phyloP scores from a whole-genome alignment of 1,284 basidiomycete species.

The Garcileccinum viscosum region DNA sequence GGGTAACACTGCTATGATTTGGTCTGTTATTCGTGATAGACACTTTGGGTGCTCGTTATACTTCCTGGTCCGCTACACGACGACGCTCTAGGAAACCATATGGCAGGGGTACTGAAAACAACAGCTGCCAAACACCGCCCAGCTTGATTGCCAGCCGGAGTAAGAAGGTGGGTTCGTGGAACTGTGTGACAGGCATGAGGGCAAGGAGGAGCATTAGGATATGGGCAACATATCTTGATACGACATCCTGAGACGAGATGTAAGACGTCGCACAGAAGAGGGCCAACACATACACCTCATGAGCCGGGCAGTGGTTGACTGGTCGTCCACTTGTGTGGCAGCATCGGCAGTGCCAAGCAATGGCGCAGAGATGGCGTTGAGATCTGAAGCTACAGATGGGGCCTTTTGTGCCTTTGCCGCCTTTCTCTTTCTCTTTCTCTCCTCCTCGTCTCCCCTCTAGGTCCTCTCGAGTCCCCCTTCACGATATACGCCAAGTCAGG shows the following conservation, averaged over 20 bases:
- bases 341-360: conserved; percentile 34
- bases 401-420: conserved; percentile 50
- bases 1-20: conserved; percentile 47
- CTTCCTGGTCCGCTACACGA: not conserved
- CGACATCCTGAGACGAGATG: conserved; percentile 84
- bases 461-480: conserved; percentile 76
- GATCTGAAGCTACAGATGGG: conserved; percentile 9
- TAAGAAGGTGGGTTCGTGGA: conserved; percentile 75
- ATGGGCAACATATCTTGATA: conserved; percentile 81
- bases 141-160: conserved; percentile 80
- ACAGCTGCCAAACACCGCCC: conserved; percentile 85
- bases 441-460: too few relatives aligned
- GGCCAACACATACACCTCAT: conserved; percentile 51
- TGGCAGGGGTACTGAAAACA: conserved; percentile 70
- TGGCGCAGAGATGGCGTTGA: conserved; percentile 39
- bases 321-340: conserved; percentile 4
- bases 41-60: conserved; percentile 24
- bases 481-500: conserved; percentile 80
- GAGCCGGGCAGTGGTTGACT: conserved; percentile 9
- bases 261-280: conserved; percentile 78
- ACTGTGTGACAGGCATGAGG: conserved; percentile 71
- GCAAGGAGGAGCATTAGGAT: conserved; percentile 74
- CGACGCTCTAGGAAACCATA: conserved; percentile 66
- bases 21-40: conserved; percentile 49
- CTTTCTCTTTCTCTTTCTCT: too few relatives aligned